Base-by-base conservation (phyloP, 768 basidiomycete species). In the Pleurotus salmoneostramineus region DNA sequence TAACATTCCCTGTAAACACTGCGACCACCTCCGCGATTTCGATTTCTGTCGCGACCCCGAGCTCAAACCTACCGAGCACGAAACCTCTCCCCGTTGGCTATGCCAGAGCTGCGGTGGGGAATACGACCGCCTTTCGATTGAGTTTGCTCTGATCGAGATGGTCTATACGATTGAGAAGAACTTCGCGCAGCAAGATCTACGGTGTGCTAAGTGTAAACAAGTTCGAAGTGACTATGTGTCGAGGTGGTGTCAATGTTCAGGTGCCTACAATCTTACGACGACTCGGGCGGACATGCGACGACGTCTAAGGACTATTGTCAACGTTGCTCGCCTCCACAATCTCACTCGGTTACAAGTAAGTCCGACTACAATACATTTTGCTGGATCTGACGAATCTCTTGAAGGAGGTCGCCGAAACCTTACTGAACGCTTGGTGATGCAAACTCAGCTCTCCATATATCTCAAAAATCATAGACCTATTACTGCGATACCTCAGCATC, bases 21-120 rank as follows among this genome's bases (percentile, higher is more conserved):
- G 92, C 72, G 95, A 94, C 69, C 73, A 77, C 11, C 79, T 95
- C 59, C 84, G 90, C 2, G 94, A 96, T 69, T 91, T 99, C 65
- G 97, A 99, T 70, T 91, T 99, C 66, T 98, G 96, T 68, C 84
- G 96, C 12, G 96, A 98, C 71, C 80, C 85, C 8, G 90, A 93
- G 58, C 78, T 97, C 42, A 76, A 93, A 44, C 87, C 91, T 7
- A 76, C 75, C 61, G 73, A 78, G 64, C 61, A 73, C 59, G 71
- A 80, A 36, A 72, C 79, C 5, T 74, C 78, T 14, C 76, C 80
- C 5, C 83, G 80, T 56, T 94, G 91, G 93, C 66, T 74, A 11
- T 92, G 94, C 66, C 73, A 77, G 51, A 74, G 74, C 55, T 97
- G 95, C 63, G 83, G 83, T 15, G 86, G 88, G 34, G 92, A 97